Base-by-base conservation (phyloP, 2,329 filamentous ascomycete species). In the Aspergillus latus region DNA sequence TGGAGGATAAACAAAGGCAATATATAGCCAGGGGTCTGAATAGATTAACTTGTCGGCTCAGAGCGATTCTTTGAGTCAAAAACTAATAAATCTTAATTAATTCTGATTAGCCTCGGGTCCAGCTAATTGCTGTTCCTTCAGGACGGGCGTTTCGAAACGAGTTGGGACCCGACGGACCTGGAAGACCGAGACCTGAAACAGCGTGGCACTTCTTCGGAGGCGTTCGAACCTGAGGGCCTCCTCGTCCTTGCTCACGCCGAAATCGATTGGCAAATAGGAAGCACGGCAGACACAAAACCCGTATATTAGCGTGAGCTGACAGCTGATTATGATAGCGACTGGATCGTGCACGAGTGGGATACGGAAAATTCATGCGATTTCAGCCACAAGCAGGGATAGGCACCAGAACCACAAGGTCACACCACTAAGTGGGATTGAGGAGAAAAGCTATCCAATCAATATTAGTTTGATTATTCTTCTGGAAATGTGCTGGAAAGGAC, bases 251-350 rank as follows among this genome's bases (percentile, higher is more conserved):
- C 11, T 29, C 34, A 9, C 13, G 34, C 47, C 29, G n/a, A n/a
- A n/a, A n/a, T n/a, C n/a, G n/a, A n/a, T 49, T 52, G 45, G 49
- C 49, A 39, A 56, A 56, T 51, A 56, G 42, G 36, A 29, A 40
- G 15, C 32, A 36, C 32, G 34, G 16, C 42, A 51, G 47, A 47
- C 13, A 29, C 26, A 48, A 52, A 16, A 36, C 49, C 49, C 44
- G 30, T 15, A 44, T 11, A 13, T 37, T 52, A 52, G 49, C 40
- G 49, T 26, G 49, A 28, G 42, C 49, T 37, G 40, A 28, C 30
- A 16, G 49, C 40, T 45, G 49, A 52, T 21, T 45, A 44, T 44
- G 39, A 40, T 42, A 9, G 39, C 28, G 34, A 21, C 26, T 47
- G 2, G 2, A 6, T 48, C 7, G n/a, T 15, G 28, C 8, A 16